Conservation (phyloP, 129 eudicot genomes). For the Erigeron canadensis region DNA sequence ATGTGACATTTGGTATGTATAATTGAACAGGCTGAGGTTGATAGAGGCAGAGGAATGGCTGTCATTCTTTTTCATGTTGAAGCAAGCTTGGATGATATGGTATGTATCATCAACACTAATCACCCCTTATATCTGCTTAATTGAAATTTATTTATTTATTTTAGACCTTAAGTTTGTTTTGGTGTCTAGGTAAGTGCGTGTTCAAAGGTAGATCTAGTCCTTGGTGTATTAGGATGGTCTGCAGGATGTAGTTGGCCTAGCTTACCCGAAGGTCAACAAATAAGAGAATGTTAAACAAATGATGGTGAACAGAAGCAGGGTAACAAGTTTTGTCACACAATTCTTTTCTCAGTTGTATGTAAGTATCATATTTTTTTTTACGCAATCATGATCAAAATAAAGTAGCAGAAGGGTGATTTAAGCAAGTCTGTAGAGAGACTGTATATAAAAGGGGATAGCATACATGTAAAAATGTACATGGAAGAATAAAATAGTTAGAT, state of each 20-base stretch:
- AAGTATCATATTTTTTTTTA: conserved; percentile 37
- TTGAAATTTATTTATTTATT: background rate
- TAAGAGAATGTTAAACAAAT: conserved; percentile 50
- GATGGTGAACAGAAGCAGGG: conserved; percentile 32
- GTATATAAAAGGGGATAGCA: conserved; percentile 61
- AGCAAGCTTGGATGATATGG: conserved; percentile 71
- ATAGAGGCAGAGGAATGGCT: conserved; percentile 67
- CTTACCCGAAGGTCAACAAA: conserved; percentile 44
- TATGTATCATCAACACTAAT: conserved; percentile 25
- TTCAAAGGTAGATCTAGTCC: conserved; percentile 62
- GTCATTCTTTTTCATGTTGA: conserved; percentile 87
- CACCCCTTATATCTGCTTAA: background rate
- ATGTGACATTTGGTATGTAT: conserved; percentile 6
- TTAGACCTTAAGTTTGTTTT: background rate
- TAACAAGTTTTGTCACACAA: conserved; percentile 59
- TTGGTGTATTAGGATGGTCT: conserved; percentile 92
- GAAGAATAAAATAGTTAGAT: conserved; percentile 27
- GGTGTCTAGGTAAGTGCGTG: conserved; percentile 64
- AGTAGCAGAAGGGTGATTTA: conserved; percentile 23
- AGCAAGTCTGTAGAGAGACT: conserved; percentile 33
- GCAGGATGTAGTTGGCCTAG: conserved; percentile 87
- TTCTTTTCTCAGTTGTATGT: conserved; percentile 30
- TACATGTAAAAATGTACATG: conserved; percentile 64
- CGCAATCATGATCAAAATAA: conserved; percentile 28
- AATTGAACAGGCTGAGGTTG: conserved; percentile 69